phyloP scores from a whole-genome alignment of 2,329 filamentous ascomycete genomes.

The Lasiodiplodia theobromae region DNA sequence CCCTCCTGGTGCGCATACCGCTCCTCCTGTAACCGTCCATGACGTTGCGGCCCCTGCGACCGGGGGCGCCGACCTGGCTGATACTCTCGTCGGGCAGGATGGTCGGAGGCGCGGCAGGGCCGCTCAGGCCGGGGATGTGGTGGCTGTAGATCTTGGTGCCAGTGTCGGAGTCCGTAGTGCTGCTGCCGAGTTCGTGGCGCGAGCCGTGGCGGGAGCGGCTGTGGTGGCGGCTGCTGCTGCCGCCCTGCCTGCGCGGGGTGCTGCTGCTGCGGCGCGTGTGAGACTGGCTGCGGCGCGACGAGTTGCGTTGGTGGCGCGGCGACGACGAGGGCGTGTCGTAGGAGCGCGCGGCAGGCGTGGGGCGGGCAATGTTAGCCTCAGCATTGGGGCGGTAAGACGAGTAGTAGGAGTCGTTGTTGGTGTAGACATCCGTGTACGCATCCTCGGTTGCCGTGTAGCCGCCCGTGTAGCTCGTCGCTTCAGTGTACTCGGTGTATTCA shows the following conservation, averaged over 20 bases:
- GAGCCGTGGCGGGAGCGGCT: slow-evolving; percentile 35
- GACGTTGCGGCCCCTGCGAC: slow-evolving; percentile 48
- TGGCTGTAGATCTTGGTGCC: slow-evolving; percentile 65
- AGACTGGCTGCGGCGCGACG: slow-evolving; percentile 37
- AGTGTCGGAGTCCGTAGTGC: slow-evolving; percentile 39
- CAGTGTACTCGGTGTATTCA: slow-evolving; percentile 54
- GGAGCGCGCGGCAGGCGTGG: slow-evolving; percentile 35
- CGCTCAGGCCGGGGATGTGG: slow-evolving; percentile 61
- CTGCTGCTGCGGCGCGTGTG: slow-evolving; percentile 29
- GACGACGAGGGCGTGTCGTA: slow-evolving; percentile 31
- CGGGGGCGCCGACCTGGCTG: slow-evolving; percentile 47
- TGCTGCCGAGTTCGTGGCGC: slow-evolving; percentile 46
- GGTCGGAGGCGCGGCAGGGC: slow-evolving; percentile 37
- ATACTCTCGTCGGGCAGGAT: slow-evolving; percentile 47
- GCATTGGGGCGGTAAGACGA: slow-evolving; percentile 50
- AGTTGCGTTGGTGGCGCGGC: slow-evolving; percentile 30
- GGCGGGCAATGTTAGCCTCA: slow-evolving; percentile 34
- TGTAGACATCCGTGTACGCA: slow-evolving; percentile 39
- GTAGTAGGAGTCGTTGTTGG: slow-evolving; percentile 36
- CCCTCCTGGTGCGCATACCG: slow-evolving; percentile 54
- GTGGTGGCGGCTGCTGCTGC: slow-evolving; percentile 34
- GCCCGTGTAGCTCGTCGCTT: slow-evolving; percentile 49
- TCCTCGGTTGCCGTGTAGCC: slow-evolving; percentile 38
- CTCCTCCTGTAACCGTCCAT: slow-evolving; percentile 52
- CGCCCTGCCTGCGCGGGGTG: not conserved